Base-by-base conservation (phyloP, 2,329 filamentous ascomycete genomes). In the Nemania serpens region DNA sequence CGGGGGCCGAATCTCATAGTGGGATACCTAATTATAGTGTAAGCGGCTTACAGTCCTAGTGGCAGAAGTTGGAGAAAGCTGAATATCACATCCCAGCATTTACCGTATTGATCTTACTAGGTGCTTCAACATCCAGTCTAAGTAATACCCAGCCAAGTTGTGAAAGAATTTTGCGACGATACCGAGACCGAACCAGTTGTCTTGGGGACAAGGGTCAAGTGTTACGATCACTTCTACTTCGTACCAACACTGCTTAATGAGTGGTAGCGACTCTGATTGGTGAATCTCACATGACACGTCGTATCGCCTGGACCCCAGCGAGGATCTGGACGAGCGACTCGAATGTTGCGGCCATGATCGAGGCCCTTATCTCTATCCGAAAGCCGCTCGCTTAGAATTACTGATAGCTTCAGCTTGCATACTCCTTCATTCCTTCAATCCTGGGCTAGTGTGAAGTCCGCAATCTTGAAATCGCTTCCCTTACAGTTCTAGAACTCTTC, bases 341-440 rank as follows among this genome's bases (percentile, higher is more conserved):
- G 54, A 49, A 48, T 56, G 39, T 45, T 51, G 17, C 33, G 17
- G 33, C 48, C 29, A 17, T 33, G 36, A 54, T 34, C 46, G 34
- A 17, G 51, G 59, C 13, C 25, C 47, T 62, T 62, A 46, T 55
- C 46, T 62, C 46, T 62, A 41, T 45, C 55, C 55, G 45, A 42
- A 58, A 45, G 55, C 55, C 59, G 46, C 41, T 53, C 48, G 54
- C 22, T 58, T 58, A 58, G 46, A 49, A 11, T 42, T 43, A 49
- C 36, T 25, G 33, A n/a, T 46, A 33, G 41, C 48, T 39, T 43
- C 37, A 61, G 29, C 48, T 43, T 29, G 55, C 55, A 50, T 58
- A 45, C 50, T 63, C 60, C 60, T 63, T 63, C 60, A 60, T 59
- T 63, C 60, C 57, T 63, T 63, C 56, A 59, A 59, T 59, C 60